Base-by-base conservation (phyloP, 2,329 filamentous ascomycete species). In the Neophaeococcomyces mojaviensis region DNA sequence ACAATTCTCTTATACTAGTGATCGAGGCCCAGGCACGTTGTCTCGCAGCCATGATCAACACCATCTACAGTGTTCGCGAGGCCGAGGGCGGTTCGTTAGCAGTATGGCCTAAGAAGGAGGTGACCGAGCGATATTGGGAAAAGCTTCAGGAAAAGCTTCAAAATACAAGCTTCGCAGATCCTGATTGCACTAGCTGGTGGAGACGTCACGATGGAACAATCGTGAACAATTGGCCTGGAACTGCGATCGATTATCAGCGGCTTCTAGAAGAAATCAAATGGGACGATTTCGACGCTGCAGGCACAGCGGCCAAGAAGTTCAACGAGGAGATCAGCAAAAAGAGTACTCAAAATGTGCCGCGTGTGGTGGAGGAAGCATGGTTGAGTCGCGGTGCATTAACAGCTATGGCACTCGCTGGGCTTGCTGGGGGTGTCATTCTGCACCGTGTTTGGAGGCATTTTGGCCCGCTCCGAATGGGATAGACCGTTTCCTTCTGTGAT, bases 1-100 rank as follows among this genome's bases (percentile, higher is more conserved):
- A 76, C 57, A 78, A 76, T 48, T 71, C 67, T 37, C 77, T 79
- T 52, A 74, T 79, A 50, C 63, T 78, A 12, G 79, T 79, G 73
- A 77, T 79, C 49, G 77, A 80, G 55, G 69, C 74, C 2, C 76
- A 80, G 53, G 68, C 65, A 2, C 65, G 71, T 2, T 79, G 78
- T 54, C 66, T 79, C 46, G 73, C 69, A 48, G 65, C 64, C 0
- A 54, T 79, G 28, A 68, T 79, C 35, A 55, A 58, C 0, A 64
- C 69, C 4, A 66, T 81, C 1, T 64, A 77, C 1, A 60, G 63
- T 5, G 72, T 73, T 0, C 61, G 68, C 10, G 52, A 58, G 12
- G 48, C 59, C 2, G 68, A 69, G 3, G 47, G 62, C 0, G 32
- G 41, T 9, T 7, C 41, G 4, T 58, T 80, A 2, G 60, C 64